Evolutionary conservation across 371 early-diverging fungal species (phyloP).

Genomic region (Rhizomucor pusillus): DNA sequence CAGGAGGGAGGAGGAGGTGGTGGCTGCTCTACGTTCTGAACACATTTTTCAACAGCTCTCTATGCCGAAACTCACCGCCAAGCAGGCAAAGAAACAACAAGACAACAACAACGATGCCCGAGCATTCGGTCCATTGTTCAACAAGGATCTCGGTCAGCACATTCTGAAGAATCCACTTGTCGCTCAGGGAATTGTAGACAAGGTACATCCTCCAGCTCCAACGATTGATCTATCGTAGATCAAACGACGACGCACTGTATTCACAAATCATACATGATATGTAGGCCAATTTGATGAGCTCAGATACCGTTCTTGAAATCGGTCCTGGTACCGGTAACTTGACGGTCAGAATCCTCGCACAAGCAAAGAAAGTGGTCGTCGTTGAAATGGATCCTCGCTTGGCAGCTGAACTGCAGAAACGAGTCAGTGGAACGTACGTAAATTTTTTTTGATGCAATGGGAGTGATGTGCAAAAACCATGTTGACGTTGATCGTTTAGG

Average conservation of each 20-base stretch:
- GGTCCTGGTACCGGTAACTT: conserved; percentile 99
- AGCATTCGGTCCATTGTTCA: conserved; percentile 87
- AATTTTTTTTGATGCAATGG: no score
- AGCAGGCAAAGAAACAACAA: conserved; percentile 32
- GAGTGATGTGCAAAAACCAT: no score
- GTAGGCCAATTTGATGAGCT: conserved; percentile 85
- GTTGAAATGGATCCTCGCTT: conserved; percentile 98
- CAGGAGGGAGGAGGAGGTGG: neutral
- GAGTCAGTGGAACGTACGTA: conserved; percentile 91
- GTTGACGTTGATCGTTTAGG: conserved; percentile 31
- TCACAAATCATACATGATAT: neutral
- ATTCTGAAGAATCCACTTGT: conserved; percentile 99
- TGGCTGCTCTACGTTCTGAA: conserved; percentile 7
- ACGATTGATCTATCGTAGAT: neutral
- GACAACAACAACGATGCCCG: conserved; percentile 39
- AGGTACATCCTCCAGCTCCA: conserved; percentile 73
- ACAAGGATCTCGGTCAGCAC: conserved; percentile 99
- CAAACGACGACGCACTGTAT: neutral
- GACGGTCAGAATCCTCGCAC: conserved; percentile 93
- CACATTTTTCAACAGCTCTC: neutral
- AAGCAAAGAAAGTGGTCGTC: conserved; percentile 93
- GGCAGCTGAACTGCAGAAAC: conserved; percentile 97
- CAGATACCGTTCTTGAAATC: conserved; percentile 98
- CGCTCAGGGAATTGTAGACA: conserved; percentile 97
- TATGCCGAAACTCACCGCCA: conserved; percentile 50